A percentile compares a stretch with the other conserved stretches of the same genome.
phyloP scores from a whole-genome alignment of 2,329 filamentous ascomycete species.

The Cercospora canescens region DNA sequence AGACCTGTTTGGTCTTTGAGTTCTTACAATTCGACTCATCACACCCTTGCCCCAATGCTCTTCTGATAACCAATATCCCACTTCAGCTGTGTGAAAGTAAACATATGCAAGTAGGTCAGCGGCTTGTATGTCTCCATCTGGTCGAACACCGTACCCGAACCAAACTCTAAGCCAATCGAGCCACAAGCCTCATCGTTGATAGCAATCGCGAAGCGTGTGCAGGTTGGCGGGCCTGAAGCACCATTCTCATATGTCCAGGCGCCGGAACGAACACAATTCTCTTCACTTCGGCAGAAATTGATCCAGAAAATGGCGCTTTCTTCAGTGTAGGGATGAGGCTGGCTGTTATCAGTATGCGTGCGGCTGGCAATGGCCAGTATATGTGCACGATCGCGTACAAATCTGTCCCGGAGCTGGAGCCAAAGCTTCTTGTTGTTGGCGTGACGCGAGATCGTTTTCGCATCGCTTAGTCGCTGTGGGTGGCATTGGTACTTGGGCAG shows the following conservation, averaged over 20 bases:
- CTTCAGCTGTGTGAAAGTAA: constrained; percentile 39
- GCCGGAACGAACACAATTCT: constrained; percentile 20
- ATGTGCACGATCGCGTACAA: constrained; percentile 22
- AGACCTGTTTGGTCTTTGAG: constrained; percentile 21
- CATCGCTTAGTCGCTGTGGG: constrained; percentile 1
- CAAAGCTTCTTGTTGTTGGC: constrained; percentile 37
- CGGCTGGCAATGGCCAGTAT: not conserved
- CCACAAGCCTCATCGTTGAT: constrained; percentile 36
- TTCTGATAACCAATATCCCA: constrained; percentile 47
- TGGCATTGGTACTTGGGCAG: not conserved
- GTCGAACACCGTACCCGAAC: constrained; percentile 29
- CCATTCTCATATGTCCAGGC: constrained; percentile 21
- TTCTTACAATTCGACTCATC: not conserved
- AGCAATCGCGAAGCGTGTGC: constrained; percentile 27
- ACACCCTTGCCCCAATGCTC: constrained; percentile 35
- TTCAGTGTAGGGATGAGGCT: constrained; percentile 41
- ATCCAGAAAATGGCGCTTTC: constrained; percentile 39
- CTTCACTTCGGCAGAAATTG: constrained; percentile 24
- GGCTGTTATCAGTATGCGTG: not conserved
- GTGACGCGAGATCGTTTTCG: constrained; percentile 15
- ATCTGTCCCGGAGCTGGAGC: constrained; percentile 40
- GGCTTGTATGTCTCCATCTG: not conserved
- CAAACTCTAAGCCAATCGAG: constrained; percentile 38
- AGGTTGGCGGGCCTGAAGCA: constrained; percentile 19
- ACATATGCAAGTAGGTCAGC: constrained; percentile 30